These are phyloP conservation scores for Trichoderma guizhouense DNA, from an alignment of 2,329 filamentous ascomycete genomes.

Conservation along the genomic window DNA sequence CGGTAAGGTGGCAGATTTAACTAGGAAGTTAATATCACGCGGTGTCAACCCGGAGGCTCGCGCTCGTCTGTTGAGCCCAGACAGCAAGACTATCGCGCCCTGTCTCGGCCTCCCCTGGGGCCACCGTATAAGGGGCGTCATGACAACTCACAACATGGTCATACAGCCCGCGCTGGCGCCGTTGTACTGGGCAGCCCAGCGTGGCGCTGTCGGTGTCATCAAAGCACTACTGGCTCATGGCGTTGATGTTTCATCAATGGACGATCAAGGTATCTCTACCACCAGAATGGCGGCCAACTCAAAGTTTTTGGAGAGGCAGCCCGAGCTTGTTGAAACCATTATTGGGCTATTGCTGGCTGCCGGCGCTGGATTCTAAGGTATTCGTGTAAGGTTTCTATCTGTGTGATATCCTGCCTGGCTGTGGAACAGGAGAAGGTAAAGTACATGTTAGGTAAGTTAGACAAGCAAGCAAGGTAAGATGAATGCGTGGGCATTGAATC, in stretches of 20 bases:
- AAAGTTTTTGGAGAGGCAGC: not conserved
- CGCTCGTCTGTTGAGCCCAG: constrained; percentile 12
- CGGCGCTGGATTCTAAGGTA: not conserved
- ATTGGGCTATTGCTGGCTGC: not conserved
- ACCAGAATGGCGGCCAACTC: constrained; percentile 2
- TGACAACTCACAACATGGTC: not conserved
- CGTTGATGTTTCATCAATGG: constrained; percentile 5
- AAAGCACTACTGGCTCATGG: constrained; percentile 11
- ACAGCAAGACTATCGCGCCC: not conserved
- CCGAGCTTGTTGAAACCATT: not conserved
- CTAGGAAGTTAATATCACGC: constrained; percentile 14
- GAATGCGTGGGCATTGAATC: not conserved
- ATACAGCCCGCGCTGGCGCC: not conserved
- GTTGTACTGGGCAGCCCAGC: constrained; percentile 13
- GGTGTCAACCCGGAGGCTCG: constrained; percentile 18
- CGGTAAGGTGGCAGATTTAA: constrained; percentile 5
- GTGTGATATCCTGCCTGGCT: not conserved
- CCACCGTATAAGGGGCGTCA: not conserved
- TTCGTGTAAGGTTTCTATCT: not conserved
- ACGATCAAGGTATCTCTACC: not conserved
- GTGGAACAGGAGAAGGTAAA: not conserved
- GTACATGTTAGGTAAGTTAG: not conserved
- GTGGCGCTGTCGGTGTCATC: not conserved
- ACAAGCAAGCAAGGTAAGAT: not conserved
- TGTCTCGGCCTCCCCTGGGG: not conserved